phyloP scores from a whole-genome alignment of 352 stramenopile species.

The Pythium sp. region DNA sequence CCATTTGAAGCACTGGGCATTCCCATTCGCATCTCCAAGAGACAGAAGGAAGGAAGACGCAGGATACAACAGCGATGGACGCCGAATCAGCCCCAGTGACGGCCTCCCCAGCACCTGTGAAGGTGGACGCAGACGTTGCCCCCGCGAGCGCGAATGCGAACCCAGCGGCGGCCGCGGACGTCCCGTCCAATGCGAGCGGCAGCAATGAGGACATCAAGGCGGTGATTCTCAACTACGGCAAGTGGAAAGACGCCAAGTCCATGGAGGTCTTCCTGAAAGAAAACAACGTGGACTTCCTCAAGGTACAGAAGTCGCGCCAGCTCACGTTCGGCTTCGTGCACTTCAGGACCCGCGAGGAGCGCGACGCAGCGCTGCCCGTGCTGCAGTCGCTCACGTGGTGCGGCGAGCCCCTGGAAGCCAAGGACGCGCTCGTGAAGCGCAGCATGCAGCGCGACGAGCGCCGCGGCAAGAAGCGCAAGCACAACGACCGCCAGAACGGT shows the following conservation, averaged over 20 bases:
- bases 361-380: conserved; percentile 45
- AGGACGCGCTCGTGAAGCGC: conserved; percentile 65
- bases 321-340: conserved; percentile 81
- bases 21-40: neutral
- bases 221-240: conserved; percentile 88
- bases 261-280: conserved; percentile 52
- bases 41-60: neutral
- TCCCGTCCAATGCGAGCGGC: conserved; percentile 15
- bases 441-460: conserved; percentile 30
- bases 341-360: conserved; percentile 57
- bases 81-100: neutral
- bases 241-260: conserved; percentile 77
- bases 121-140: neutral
- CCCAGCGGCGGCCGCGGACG: neutral
- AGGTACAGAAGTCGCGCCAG: conserved; percentile 77
- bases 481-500: conserved; percentile 22
- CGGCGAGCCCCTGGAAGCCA: conserved; percentile 70
- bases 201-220: conserved; percentile 70
- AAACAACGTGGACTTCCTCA: conserved; percentile 53
- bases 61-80: neutral
- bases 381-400: conserved; percentile 62
- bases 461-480: conserved; percentile 26
- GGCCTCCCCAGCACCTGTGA: neutral
- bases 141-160: neutral
- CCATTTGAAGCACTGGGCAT: neutral